These are phyloP conservation scores for Casuarina equisetifolia DNA, from an alignment of 306 rosid genomes.

Conservation along the genomic window DNA sequence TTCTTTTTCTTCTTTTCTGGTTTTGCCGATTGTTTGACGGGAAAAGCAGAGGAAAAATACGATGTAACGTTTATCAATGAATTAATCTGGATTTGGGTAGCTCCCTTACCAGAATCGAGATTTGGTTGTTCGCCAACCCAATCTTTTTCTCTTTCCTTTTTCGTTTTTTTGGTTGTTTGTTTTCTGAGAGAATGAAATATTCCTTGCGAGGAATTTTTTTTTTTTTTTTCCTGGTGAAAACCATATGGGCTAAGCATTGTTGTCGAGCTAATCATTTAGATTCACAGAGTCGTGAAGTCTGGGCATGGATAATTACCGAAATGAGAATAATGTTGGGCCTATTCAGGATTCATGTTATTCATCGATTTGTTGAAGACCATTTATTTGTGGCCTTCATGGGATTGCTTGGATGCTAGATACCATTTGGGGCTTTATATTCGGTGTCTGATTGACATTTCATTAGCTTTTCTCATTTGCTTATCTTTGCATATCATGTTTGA, in stretches of 20 bases:
- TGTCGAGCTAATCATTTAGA: not conserved
- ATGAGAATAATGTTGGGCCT: not conserved
- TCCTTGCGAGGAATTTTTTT: not conserved
- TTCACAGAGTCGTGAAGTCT: not conserved
- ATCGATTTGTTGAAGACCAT: not conserved
- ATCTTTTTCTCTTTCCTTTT: not conserved
- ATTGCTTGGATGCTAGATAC: not conserved
- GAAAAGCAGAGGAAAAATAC: no score
- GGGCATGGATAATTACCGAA: not conserved
- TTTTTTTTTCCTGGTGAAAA: not conserved
- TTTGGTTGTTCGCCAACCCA: not conserved
- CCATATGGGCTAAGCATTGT: not conserved
- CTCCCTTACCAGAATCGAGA: not conserved
- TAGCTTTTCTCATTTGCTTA: not conserved
- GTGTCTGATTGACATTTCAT: not conserved
- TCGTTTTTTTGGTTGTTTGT: not conserved
- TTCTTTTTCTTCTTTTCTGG: no score
- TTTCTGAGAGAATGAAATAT: constrained; percentile 3
- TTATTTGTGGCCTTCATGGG: not conserved
- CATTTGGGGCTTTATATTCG: not conserved
- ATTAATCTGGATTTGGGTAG: not conserved
- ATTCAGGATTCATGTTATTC: not conserved
- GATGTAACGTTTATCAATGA: no score
- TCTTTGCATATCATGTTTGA: not conserved
- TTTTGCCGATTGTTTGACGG: not conserved